Evolutionary conservation across 768 basidiomycete genomes (phyloP).

Genomic region (Lentinula edodes): DNA sequence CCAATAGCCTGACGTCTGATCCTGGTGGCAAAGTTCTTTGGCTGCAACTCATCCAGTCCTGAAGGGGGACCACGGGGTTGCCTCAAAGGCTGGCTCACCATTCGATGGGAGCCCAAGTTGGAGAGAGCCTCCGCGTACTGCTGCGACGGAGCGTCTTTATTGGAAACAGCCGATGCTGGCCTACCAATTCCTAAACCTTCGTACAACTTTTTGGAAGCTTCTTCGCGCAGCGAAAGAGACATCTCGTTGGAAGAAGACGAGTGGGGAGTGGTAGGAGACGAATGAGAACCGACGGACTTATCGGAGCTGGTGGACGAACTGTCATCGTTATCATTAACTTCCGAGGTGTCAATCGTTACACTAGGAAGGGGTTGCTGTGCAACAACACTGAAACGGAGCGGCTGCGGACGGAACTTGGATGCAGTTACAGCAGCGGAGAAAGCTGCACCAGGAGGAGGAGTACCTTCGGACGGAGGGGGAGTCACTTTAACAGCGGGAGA

Average conservation of each 20-base stretch:
- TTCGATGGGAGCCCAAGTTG: slow-evolving; percentile 42
- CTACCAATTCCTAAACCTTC: slow-evolving; percentile 86
- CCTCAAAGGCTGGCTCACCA: slow-evolving; percentile 69
- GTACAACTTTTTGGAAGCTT: slow-evolving; percentile 80
- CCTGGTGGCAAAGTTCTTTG: slow-evolving; percentile 85
- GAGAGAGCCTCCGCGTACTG: slow-evolving; percentile 18
- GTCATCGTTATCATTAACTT: slow-evolving; percentile 51
- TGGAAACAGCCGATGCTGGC: slow-evolving; percentile 39
- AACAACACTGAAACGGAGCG: slow-evolving; percentile 54
- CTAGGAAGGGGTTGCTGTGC: slow-evolving; percentile 49
- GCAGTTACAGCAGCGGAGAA: slow-evolving; percentile 15
- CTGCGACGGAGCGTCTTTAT: slow-evolving; percentile 30
- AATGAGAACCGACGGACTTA: slow-evolving; percentile 26
- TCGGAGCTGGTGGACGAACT: slow-evolving; percentile 60
- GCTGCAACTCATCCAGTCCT: slow-evolving; percentile 79
- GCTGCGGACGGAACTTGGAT: slow-evolving; percentile 55
- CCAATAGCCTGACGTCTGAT: slow-evolving; percentile 83
- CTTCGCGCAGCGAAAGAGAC: slow-evolving; percentile 80
- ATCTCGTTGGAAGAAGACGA: slow-evolving; percentile 58
- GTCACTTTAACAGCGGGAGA: slow-evolving; percentile 70
- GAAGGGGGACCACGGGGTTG: slow-evolving; percentile 88
- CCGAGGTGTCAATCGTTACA: slow-evolving; percentile 49
- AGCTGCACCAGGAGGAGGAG: slow-evolving; percentile 33
- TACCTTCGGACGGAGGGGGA: slow-evolving; percentile 59
- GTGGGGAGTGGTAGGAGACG: slow-evolving; percentile 75